These are phyloP conservation scores for Amanita muscaria DNA, from an alignment of 768 basidiomycete species.

Conservation along the genomic window DNA sequence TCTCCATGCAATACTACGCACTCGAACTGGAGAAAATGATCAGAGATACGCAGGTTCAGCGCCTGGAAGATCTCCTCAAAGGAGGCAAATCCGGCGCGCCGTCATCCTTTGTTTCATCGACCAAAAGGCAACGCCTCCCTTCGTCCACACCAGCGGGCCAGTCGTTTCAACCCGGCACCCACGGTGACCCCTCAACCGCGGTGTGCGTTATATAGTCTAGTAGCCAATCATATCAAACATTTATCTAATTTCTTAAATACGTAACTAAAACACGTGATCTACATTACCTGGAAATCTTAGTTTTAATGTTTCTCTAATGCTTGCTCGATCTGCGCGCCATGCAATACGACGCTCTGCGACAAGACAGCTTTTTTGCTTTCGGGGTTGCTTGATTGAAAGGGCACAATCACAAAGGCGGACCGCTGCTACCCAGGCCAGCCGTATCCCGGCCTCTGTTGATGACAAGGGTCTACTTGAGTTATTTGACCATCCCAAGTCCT, in stretches of 20 bases:
- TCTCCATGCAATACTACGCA: not conserved
- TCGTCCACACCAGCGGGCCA: not conserved
- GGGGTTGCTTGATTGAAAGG: slow-evolving; percentile 32
- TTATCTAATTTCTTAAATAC: not conserved
- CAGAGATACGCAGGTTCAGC: not conserved
- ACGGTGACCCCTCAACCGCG: slow-evolving; percentile 3
- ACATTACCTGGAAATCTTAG: not conserved
- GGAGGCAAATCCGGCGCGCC: not conserved
- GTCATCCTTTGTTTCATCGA: not conserved
- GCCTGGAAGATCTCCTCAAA: not conserved
- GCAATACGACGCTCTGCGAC: slow-evolving; percentile 28
- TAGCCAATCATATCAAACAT: not conserved
- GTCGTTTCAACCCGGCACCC: slow-evolving; percentile 9
- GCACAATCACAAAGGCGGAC: slow-evolving; percentile 19
- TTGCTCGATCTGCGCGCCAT: slow-evolving; percentile 33
- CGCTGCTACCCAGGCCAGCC: slow-evolving; percentile 33
- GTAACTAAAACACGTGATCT: not conserved
- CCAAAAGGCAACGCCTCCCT: no score
- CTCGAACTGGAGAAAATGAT: not conserved
- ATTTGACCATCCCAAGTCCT: slow-evolving; percentile 56
- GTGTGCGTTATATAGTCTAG: slow-evolving; percentile 11
- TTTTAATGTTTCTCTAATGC: slow-evolving; percentile 24
- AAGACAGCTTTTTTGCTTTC: slow-evolving; percentile 30
- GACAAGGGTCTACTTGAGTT: slow-evolving; percentile 59
- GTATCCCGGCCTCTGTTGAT: slow-evolving; percentile 53